Base-by-base conservation (phyloP, 768 basidiomycete genomes). In the Podaxis sp. region DNA sequence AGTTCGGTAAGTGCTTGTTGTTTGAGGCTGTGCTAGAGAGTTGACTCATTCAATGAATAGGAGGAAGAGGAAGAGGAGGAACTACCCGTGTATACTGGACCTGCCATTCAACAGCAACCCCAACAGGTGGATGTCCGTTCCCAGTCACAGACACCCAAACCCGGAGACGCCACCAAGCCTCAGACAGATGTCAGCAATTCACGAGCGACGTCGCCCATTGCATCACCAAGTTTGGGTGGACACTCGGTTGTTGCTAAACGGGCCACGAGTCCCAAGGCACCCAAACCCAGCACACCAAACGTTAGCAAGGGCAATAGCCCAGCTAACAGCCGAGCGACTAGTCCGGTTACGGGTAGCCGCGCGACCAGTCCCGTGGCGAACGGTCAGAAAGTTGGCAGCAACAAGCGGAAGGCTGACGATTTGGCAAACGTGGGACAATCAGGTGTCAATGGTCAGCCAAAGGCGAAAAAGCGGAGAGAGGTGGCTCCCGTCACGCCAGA, bases 191-290 rank as follows among this genome's bases (percentile, higher is more conserved):
- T 76, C 39, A 46, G 13, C 12, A 78, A 74, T 58, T 88, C 89
- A 33, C 84, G 83, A 40, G 82, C 86, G 12, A 83, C 80, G 26
- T 90, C 90, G 2, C 88, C 88, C 8, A 76, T 76, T 9, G 75
- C 82, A 46, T 75, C 81, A 3, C 76, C 86, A 7, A 79, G 80
- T 30, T 79, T 88, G 66, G 87, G 89, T 40, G 92, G 92, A 0
- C 90, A 93, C 74, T 91, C 88, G 2, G 70, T 91, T 24, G 84
- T 95, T 15, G 93, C 93, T 2, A 90, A 89, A 74, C 86, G 93
- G 17, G 93, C 93, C 3, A 93, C 92, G 1, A 93, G 91, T 65
- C 93, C 92, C 5, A 63, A 63, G 22, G 61, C 61, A 26, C 54
- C 30, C 13, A 63, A 63, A 63, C 26, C 46, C 15, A 36, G 51